Base-by-base conservation (phyloP, 352 stramenopile species). In the Pythium aristosporum region DNA sequence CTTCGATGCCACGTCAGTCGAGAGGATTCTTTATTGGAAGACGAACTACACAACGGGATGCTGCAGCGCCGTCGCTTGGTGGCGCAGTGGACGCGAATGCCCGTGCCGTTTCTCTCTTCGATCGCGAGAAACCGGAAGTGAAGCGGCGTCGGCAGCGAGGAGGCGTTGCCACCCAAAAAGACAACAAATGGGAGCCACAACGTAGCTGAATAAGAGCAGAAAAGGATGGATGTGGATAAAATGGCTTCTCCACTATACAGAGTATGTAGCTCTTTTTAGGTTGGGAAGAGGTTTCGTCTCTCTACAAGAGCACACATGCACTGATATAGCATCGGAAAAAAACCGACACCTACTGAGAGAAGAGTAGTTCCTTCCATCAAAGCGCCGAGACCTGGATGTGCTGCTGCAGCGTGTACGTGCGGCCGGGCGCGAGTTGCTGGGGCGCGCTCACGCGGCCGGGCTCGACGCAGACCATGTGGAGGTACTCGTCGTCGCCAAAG, bases 381-480 rank as follows among this genome's bases (percentile, higher is more conserved):
- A 91, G 63, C 15, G 75, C 69, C 28, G 79, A 86, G 41, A 86
- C 65, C 58, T 80, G 79, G 53, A 92, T 87, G 34, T 65, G 68
- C 61, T 92, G 83, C 57, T 89, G 81, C 36, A 92, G 73, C 62
- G 74, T 88, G 68, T 80, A 92, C 2, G 79, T 76, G 39, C 79
- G 73, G 49, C 78, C 76, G 0, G 71, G 69, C 15, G 69, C 73
- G 30, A 93, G 81, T 56, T 73, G 78, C 67, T 91, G 84, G 59
- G 77, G 69, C 62, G 85, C 66, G 51, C 80, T 93, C 23, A 95
- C 87, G 43, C 86, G 75, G 20, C 96, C 96, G 12, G 96, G 96
- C 73, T 99, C 96, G 44, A 98, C 86, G 70, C 96, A 99, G 64
- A 98, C 82, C 94, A 99, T 98, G 34, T 87, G 80, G 48, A 89